Evolutionary conservation across 139 green algal genomes (phyloP), one percentile per base, ranked within the genome.

Genomic region (Chlorella ohadii): DNA sequence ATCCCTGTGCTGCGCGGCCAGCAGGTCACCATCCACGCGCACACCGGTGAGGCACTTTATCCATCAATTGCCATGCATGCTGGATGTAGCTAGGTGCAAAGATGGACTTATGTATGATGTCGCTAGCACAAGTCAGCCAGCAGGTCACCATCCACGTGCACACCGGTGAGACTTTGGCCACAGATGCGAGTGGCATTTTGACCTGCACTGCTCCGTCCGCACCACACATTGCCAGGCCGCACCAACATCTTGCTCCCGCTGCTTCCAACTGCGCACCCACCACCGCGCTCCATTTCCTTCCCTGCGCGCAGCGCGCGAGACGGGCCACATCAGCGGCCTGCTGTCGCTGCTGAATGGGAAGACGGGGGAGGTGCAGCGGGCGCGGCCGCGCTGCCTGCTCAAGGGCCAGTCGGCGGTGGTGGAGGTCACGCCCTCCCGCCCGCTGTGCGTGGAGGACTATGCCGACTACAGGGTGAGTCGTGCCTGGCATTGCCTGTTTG

Each of bases 381-480:
- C 84, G 1, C 87, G 80, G 65, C 94, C 94, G 20, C 85, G 95
- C 34, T 94, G 82, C 82, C 77, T 97, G 68, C 78, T 92, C 5
- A 92, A 92, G 67, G 94, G 93, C 23, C 81, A 83, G 66, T 67
- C 74, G 0, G 66, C 78, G 11, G 75, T 81, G 38, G 77, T 98
- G n/a, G 93, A 98, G 90, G 84, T 98, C 23, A 94, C 89, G 1
- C 73, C 84, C 3, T 76, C 81, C 5, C 85, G 94, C 9, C 82
- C 87, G 1, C 61, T 98, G 76, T 93, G 86, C 44, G 39, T 98
- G 33, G 96, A 99, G 86, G 72, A 86, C 41, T 98, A 96, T 81
- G 51, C 78, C 5, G 89, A 95, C 39, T 92, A 91, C 66, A 85
- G 91, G 55, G 51, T 59, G 84, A 94, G n/a, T 13, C 2, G 51